A percentile compares a stretch with the other conserved stretches of the same genome.
These are phyloP conservation scores for Kwoniella botswanensis DNA, from an alignment of 768 basidiomycete species.

Conservation along the genomic window DNA sequence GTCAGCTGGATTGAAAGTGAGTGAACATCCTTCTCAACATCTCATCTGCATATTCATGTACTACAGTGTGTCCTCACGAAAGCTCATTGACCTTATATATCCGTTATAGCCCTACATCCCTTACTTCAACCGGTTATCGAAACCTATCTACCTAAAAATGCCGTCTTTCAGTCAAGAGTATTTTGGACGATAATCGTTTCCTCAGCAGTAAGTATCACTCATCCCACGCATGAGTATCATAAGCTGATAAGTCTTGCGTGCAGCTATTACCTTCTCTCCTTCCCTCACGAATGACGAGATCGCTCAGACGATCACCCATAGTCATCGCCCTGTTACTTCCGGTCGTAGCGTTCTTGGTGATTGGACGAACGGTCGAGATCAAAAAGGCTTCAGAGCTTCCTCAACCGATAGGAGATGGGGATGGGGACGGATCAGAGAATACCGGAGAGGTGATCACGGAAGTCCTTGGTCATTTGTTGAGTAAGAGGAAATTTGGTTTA, in stretches of 20 bases:
- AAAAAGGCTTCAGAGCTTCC: conserved; percentile 43
- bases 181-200: conserved; percentile 48
- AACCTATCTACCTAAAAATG: conserved; percentile 31
- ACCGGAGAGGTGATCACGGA: neutral
- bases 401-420: conserved; percentile 6
- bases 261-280: conserved; percentile 50
- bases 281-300: conserved; percentile 42
- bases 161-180: conserved; percentile 39
- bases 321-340: conserved; percentile 49
- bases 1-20: conserved; percentile 53
- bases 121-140: conserved; percentile 45
- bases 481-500: conserved; percentile 30
- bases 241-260: neutral
- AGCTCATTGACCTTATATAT: too few species aligned
- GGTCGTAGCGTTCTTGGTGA: conserved; percentile 52
- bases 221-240: neutral
- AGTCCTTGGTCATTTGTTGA: conserved; percentile 13
- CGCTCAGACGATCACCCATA: conserved; percentile 32
- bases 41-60: neutral
- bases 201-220: conserved; percentile 32
- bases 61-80: neutral
- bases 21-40: conserved; percentile 6
- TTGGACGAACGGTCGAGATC: conserved; percentile 56
- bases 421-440: neutral
- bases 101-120: conserved; percentile 43